Evolutionary conservation across 768 basidiomycete genomes (phyloP).

Genomic region (Calvatia gigantea): DNA sequence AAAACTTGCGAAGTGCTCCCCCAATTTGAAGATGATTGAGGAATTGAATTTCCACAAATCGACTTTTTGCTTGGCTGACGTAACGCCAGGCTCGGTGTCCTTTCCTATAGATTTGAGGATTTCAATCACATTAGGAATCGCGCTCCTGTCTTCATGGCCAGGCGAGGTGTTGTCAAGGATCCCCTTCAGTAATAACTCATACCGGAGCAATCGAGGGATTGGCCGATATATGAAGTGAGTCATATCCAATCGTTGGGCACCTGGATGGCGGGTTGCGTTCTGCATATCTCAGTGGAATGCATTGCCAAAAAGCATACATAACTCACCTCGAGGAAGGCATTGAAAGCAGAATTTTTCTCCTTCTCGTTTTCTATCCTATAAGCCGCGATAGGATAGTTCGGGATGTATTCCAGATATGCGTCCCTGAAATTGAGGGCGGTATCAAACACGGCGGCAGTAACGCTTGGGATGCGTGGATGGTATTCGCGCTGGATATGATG

Average conservation of each 20-base stretch:
- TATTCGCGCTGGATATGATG: slow-evolving; percentile 87
- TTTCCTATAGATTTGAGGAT: slow-evolving; percentile 83
- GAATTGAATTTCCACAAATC: slow-evolving; percentile 83
- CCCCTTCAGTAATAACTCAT: slow-evolving; percentile 76
- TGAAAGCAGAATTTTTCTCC: slow-evolving; percentile 75
- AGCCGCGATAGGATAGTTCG: slow-evolving; percentile 89
- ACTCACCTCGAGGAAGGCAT: slow-evolving; percentile 74
- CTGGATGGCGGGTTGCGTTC: slow-evolving; percentile 58
- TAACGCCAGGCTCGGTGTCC: slow-evolving; percentile 83
- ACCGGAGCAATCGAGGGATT: slow-evolving; percentile 83
- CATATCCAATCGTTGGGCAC: slow-evolving; percentile 82
- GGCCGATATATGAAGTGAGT: slow-evolving; percentile 91
- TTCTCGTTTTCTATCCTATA: slow-evolving; percentile 87
- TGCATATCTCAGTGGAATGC: slow-evolving; percentile 13
- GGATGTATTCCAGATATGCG: slow-evolving; percentile 89
- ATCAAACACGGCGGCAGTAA: slow-evolving; percentile 84
- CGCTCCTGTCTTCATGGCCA: slow-evolving; percentile 73
- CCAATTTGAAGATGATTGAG: slow-evolving; percentile 72
- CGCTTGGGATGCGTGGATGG: slow-evolving; percentile 72
- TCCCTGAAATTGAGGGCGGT: slow-evolving; percentile 91
- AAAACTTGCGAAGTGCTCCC: slow-evolving; percentile 57
- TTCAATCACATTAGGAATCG: slow-evolving; percentile 86
- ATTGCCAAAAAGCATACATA: not conserved
- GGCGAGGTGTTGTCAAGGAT: slow-evolving; percentile 76
- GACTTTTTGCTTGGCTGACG: slow-evolving; percentile 83